These are phyloP conservation scores for Xylariaceae sp. DNA, from an alignment of 2,329 filamentous ascomycete genomes.

Conservation along the genomic window DNA sequence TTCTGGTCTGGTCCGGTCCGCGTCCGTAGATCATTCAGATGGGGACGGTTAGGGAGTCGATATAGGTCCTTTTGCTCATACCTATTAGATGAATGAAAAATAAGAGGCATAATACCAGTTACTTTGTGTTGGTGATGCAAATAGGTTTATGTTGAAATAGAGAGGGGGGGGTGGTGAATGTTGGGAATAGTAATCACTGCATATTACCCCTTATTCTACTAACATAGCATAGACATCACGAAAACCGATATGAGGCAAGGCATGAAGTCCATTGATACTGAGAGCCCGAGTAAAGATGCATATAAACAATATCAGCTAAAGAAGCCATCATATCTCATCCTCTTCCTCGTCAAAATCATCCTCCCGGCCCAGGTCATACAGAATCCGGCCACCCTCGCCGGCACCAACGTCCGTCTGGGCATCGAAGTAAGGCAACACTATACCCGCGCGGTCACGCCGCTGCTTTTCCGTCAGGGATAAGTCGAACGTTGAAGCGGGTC, in stretches of 20 bases:
- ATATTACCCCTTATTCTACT: too few species aligned
- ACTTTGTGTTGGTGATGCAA: background rate
- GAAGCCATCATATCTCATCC: conserved; percentile 29
- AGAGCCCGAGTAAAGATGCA: background rate
- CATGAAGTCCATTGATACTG: background rate
- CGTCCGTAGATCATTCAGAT: conserved; percentile 31
- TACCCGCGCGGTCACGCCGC: conserved; percentile 74
- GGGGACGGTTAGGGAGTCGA: conserved; percentile 17
- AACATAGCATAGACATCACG: conserved; percentile 9
- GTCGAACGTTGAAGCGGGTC: conserved; percentile 73
- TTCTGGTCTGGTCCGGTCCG: background rate
- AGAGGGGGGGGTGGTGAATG: too few species aligned
- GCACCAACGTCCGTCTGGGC: conserved; percentile 75
- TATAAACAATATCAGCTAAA: background rate
- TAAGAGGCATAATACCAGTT: background rate
- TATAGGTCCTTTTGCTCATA: conserved; percentile 8
- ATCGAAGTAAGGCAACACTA: conserved; percentile 94
- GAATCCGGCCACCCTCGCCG: conserved; percentile 83
- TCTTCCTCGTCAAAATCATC: conserved; percentile 94
- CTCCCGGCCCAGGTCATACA: conserved; percentile 95
- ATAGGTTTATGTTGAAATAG: background rate
- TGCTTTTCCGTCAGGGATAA: conserved; percentile 88
- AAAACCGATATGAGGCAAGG: conserved; percentile 7
- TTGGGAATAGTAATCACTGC: too few species aligned
- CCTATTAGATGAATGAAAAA: background rate